Evolutionary conservation across 768 basidiomycete genomes (phyloP), one percentile per base, ranked within the genome.

Genomic region (Russula virescens): DNA sequence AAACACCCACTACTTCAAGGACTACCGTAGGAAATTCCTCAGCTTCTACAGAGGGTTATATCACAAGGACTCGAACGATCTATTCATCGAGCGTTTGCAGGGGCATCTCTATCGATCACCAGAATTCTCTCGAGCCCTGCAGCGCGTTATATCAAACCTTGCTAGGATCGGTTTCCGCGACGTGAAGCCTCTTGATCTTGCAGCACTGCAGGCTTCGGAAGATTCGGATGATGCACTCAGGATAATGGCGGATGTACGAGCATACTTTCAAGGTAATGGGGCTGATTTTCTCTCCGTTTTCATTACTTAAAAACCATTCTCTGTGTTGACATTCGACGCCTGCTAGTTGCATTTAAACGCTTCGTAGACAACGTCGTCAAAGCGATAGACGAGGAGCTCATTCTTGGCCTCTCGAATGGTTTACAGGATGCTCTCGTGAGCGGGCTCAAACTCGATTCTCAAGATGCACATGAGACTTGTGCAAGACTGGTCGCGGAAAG

Each of bases 231-330:
- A 81, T 0, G 84, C 85, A 0, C 67, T 89, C 19, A 67, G 72
- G 4, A 87, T 89, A 66, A 89, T 90, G 87, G 85, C 86, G 0
- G 80, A 84, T 58, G 86, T 88, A 2, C 76, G 86, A 5, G 87
- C 84, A 0, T 90, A 89, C 65, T 90, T 89, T 71, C 85, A 89
- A 78, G 88, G 89, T 86, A 67, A 31, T 9, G 68, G 64, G 35
- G 28, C 53, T 26, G 11, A 46, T 26, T 43, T 49, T 38, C 25
- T 64, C 50, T 64, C 61, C 48, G 31, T 47, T 19, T 9, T n/a
- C 31, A 11, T 34, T 9, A n/a, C 21, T 9, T 19, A 58, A 47
- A 18, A 35, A 25, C 61, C 25, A 31, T 28, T 45, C 38, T n/a
- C 40, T 10, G 26, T 23, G 11, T 49, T 50, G 56, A 50, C 21